phyloP scores from a whole-genome alignment of 1,139 yeast genomes.

The Sporopachydermia cereana region DNA sequence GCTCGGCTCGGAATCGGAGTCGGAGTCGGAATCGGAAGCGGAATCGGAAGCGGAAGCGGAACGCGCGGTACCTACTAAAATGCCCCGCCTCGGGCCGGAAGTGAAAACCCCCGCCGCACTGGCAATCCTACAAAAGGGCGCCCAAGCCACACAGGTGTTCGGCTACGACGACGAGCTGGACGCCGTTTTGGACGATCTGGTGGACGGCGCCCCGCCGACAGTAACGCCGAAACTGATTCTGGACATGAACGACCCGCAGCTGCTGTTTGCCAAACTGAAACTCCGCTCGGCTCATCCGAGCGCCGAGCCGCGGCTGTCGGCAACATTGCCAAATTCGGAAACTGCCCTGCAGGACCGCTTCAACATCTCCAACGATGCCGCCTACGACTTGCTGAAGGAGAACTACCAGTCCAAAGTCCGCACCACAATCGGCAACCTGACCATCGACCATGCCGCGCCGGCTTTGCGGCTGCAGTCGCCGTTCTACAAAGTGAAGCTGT shows the following conservation, averaged over 20 bases:
- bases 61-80: constrained; percentile 7
- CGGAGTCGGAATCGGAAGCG: constrained; percentile 27
- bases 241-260: constrained; percentile 80
- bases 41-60: constrained; percentile 12
- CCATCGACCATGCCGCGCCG: constrained; percentile 85
- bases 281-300: constrained; percentile 12
- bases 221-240: constrained; percentile 35
- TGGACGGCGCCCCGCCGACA: constrained; percentile 51
- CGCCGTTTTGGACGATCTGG: constrained; percentile 70
- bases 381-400: constrained; percentile 70
- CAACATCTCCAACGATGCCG: constrained; percentile 79
- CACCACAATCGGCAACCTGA: constrained; percentile 82
- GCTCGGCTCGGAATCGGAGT: constrained; percentile 32
- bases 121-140: background rate
- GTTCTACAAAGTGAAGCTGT: constrained; percentile 69
- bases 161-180: constrained; percentile 24
- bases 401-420: constrained; percentile 89
- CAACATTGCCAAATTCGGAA: constrained; percentile 36
- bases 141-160: background rate
- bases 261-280: constrained; percentile 48
- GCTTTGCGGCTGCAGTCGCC: constrained; percentile 86
- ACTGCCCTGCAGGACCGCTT: constrained; percentile 42
- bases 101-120: constrained; percentile 6
- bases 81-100: background rate
- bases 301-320: constrained; percentile 10